phyloP scores from a whole-genome alignment of 768 basidiomycete species.

The Phaeotremella skinneri region DNA sequence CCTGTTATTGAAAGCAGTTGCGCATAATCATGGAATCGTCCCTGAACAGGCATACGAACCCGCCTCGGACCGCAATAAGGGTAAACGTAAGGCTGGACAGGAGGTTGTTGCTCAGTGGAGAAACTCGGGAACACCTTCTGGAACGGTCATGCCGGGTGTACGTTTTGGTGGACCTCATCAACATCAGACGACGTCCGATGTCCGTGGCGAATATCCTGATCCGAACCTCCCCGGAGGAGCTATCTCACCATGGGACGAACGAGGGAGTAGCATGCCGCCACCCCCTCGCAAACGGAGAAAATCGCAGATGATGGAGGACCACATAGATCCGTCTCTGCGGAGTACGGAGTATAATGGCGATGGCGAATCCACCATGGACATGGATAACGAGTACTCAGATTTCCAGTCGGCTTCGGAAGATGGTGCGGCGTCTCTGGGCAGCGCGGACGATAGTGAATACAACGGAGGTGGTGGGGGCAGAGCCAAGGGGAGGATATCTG shows the following conservation, averaged over 20 bases:
- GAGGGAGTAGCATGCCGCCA: slow-evolving; percentile 11
- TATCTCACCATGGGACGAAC: slow-evolving; percentile 2
- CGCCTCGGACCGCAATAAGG: slow-evolving; percentile 26
- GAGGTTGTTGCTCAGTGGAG: slow-evolving; percentile 46
- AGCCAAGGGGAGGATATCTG: neutral
- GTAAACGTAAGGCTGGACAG: slow-evolving; percentile 44
- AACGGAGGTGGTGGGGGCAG: slow-evolving; percentile 1
- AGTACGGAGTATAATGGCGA: slow-evolving; percentile 1
- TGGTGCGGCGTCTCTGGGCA: slow-evolving; percentile 1
- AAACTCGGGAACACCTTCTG: slow-evolving; percentile 32
- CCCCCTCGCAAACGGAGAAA: slow-evolving; percentile 24
- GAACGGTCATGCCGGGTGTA: slow-evolving; percentile 5
- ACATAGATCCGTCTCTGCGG: slow-evolving; percentile 20
- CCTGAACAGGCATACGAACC: neutral
- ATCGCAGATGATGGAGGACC: slow-evolving; percentile 23
- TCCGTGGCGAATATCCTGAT: slow-evolving; percentile 1
- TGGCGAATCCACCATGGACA: slow-evolving; percentile 5
- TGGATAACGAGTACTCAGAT: neutral
- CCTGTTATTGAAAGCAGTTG: slow-evolving; percentile 32
- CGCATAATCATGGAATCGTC: slow-evolving; percentile 3
- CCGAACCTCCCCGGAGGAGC: neutral
- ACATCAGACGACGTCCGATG: slow-evolving; percentile 1
- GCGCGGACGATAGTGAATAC: slow-evolving; percentile 22
- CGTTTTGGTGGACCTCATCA: neutral
- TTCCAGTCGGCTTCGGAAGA: slow-evolving; percentile 4